Conservation (phyloP, 2,329 filamentous ascomycete species). For the Apiospora saccharicola region DNA sequence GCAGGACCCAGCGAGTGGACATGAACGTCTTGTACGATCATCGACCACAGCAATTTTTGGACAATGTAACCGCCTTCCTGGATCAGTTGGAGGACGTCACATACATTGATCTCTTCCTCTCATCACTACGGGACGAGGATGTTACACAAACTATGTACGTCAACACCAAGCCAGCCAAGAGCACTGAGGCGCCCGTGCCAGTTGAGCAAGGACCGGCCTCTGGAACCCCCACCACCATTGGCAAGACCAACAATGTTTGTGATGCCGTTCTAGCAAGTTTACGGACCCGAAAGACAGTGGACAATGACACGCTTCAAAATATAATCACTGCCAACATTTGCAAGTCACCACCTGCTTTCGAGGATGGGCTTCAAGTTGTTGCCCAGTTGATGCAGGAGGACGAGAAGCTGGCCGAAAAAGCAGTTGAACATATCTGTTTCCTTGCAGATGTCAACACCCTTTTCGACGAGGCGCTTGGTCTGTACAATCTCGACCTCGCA, state of each 20-base stretch:
- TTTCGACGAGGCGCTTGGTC: slow-evolving; percentile 87
- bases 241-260: slow-evolving; percentile 88
- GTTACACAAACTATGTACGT: slow-evolving; percentile 94
- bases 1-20: slow-evolving; percentile 91
- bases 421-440: slow-evolving; percentile 97
- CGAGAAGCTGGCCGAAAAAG: slow-evolving; percentile 79
- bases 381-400: slow-evolving; percentile 75
- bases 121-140: slow-evolving; percentile 86
- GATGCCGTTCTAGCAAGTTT: slow-evolving; percentile 80
- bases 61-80: slow-evolving; percentile 77
- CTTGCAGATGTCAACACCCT: slow-evolving; percentile 91
- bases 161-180: slow-evolving; percentile 71
- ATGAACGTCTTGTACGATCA: slow-evolving; percentile 98
- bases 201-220: slow-evolving; percentile 23
- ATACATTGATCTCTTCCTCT: slow-evolving; percentile 90
- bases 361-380: slow-evolving; percentile 82
- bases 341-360: slow-evolving; percentile 89
- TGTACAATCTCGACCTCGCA: slow-evolving; percentile 91
- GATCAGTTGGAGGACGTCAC: slow-evolving; percentile 83
- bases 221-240: slow-evolving; percentile 33
- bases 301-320: slow-evolving; percentile 74
- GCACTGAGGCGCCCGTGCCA: slow-evolving; percentile 30
- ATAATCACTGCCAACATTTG: slow-evolving; percentile 94
- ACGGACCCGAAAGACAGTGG: slow-evolving; percentile 63
- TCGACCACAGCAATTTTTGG: slow-evolving; percentile 84